These are phyloP conservation scores for Pythium biforme DNA, from an alignment of 352 stramenopile species.

Conservation along the genomic window DNA sequence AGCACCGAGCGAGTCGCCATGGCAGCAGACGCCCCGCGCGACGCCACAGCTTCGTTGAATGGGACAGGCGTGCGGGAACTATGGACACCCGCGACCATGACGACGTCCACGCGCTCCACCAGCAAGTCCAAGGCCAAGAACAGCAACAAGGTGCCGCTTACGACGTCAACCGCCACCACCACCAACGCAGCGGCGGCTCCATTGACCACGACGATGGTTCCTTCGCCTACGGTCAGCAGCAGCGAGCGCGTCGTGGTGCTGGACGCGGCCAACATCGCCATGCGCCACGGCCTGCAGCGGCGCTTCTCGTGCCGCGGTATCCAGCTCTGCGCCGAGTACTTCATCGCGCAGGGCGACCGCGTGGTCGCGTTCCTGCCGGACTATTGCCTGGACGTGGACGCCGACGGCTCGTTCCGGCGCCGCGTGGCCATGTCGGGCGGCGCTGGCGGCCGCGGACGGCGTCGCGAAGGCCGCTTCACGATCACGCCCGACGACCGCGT, in stretches of 20 bases:
- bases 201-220: too few relatives aligned
- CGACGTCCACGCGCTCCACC: neutral
- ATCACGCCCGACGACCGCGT: constrained; percentile 75
- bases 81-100: constrained; percentile 9
- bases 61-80: constrained; percentile 5
- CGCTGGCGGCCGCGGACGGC: constrained; percentile 10
- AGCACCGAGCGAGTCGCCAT: neutral
- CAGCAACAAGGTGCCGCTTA: neutral
- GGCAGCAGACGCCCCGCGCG: too few relatives aligned
- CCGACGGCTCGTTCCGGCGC: constrained; percentile 41
- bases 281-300: constrained; percentile 72
- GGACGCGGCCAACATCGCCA: constrained; percentile 71
- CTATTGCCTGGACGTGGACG: constrained; percentile 60
- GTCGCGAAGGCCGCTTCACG: constrained; percentile 24
- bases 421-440: constrained; percentile 8
- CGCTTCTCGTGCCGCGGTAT: constrained; percentile 79
- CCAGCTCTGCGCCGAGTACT: constrained; percentile 72
- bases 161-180: neutral
- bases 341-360: constrained; percentile 59
- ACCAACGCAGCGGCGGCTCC: neutral
- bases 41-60: neutral
- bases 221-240: neutral
- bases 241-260: constrained; percentile 25
- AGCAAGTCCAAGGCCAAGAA: constrained; percentile 13
- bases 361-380: constrained; percentile 85